Percentiles rank a stretch among this genome's conserved stretches.
Conservation (phyloP, 108 stramenopile species). For the Cylindrotheca closterium region DNA sequence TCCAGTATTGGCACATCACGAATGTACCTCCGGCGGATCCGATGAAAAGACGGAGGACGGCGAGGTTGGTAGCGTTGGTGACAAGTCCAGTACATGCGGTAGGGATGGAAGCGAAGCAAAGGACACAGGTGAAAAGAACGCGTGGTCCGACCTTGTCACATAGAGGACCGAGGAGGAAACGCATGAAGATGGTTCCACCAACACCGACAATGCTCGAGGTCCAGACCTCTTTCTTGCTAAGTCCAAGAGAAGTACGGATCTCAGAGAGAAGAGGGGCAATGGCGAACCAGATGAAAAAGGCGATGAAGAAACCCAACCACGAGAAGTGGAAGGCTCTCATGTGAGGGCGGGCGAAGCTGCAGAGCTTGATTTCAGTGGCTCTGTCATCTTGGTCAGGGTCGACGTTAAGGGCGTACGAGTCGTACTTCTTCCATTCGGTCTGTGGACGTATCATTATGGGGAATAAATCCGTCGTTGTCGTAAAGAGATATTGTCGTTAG, state of each 20-base stretch:
- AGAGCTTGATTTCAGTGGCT: conserved; percentile 70
- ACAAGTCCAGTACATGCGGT: conserved; percentile 64
- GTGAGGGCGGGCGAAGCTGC: conserved; percentile 59
- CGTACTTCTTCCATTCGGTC: conserved; percentile 59
- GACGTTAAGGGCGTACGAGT: conserved; percentile 53
- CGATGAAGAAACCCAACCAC: conserved; percentile 78
- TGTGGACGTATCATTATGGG: no score
- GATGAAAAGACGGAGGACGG: conserved; percentile 73
- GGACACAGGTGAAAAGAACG: conserved; percentile 53
- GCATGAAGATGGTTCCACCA: conserved; percentile 65
- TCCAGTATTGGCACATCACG: conserved; percentile 89
- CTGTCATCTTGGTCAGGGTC: conserved; percentile 79
- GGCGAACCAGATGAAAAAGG: conserved; percentile 92
- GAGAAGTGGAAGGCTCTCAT: conserved; percentile 81
- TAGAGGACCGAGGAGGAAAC: conserved; percentile 69
- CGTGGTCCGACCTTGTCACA: conserved; percentile 83
- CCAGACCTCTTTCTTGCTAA: conserved; percentile 78
- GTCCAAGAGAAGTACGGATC: conserved; percentile 52
- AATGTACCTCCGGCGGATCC: conserved; percentile 82
- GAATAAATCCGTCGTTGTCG: neutral
- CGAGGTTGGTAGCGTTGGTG: conserved; percentile 50
- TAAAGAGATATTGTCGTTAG: no score
- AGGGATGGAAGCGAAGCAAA: conserved; percentile 69
- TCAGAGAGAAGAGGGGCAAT: conserved; percentile 84
- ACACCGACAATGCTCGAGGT: conserved; percentile 79